These are phyloP conservation scores for Daldinia sp. DNA, from an alignment of 2,329 filamentous ascomycete genomes.

Conservation along the genomic window DNA sequence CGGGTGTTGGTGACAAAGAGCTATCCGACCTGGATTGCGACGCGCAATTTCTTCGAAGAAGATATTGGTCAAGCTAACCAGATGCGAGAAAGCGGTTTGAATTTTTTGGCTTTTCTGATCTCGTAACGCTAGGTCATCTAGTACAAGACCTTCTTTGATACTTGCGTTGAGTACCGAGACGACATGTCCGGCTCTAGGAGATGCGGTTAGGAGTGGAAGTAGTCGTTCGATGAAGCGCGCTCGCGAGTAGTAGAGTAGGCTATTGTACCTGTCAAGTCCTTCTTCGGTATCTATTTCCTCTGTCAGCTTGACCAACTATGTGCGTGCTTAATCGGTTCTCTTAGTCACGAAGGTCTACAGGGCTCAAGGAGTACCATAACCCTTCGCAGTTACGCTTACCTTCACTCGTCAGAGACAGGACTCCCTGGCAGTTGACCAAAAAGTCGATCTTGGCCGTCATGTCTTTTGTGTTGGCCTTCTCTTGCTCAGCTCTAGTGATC, in stretches of 20 bases:
- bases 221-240: conserved; percentile 43
- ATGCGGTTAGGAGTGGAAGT: conserved; percentile 39
- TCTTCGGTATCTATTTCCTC: conserved; percentile 44
- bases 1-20: conserved; percentile 38
- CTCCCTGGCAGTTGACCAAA: conserved; percentile 46
- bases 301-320: neutral
- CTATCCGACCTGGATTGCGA: conserved; percentile 41
- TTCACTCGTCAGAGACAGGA: conserved; percentile 23
- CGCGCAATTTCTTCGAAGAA: conserved; percentile 45
- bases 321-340: neutral
- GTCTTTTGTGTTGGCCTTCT: conserved; percentile 8
- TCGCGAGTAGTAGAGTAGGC: conserved; percentile 46
- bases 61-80: conserved; percentile 43
- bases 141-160: neutral
- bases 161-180: conserved; percentile 40
- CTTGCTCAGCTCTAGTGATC: conserved; percentile 42
- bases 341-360: neutral
- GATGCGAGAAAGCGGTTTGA: neutral
- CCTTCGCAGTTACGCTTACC: conserved; percentile 4
- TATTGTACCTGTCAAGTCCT: conserved; percentile 43
- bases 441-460: conserved; percentile 45
- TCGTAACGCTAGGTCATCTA: conserved; percentile 14
- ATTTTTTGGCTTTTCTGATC: conserved; percentile 4
- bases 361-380: neutral
- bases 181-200: conserved; percentile 8